phyloP scores from a whole-genome alignment of 495 filamentous ascomycete genomes.

The Apodospora peruviana region DNA sequence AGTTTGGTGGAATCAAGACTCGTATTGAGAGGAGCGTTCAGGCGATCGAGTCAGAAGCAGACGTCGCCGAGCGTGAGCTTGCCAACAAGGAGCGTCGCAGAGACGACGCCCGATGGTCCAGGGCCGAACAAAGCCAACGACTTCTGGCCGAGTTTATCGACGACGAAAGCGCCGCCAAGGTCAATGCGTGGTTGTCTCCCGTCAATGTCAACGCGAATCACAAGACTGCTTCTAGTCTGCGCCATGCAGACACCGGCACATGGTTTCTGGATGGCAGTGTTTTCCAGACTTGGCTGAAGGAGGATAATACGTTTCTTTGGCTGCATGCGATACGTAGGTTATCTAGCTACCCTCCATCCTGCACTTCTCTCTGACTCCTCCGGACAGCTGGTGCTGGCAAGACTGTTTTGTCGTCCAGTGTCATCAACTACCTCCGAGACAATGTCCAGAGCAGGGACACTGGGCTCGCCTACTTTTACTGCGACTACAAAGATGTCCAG shows the following conservation, averaged over 20 bases:
- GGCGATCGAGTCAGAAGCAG: slow-evolving; percentile 7
- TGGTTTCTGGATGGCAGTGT: slow-evolving; percentile 12
- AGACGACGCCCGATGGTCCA: slow-evolving; percentile 3
- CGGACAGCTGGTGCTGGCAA: slow-evolving; percentile 15
- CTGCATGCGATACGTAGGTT: slow-evolving; percentile 21
- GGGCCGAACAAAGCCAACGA: slow-evolving; percentile 2
- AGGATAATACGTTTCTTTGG: slow-evolving; percentile 12
- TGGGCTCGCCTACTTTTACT: slow-evolving; percentile 9
- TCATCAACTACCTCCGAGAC: slow-evolving; percentile 7
- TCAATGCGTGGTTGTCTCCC: slow-evolving; percentile 4
- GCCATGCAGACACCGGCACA: slow-evolving; percentile 6
- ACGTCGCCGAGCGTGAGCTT: slow-evolving; percentile 6
- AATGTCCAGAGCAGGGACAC: background rate
- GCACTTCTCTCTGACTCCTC: background rate
- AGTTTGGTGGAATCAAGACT: slow-evolving; percentile 10
- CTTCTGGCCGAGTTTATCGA: slow-evolving; percentile 6
- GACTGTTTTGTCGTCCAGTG: slow-evolving; percentile 10
- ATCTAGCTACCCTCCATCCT: background rate
- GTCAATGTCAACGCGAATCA: slow-evolving; percentile 7
- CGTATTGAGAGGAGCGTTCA: slow-evolving; percentile 7
- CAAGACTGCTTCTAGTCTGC: slow-evolving; percentile 6
- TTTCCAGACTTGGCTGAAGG: slow-evolving; percentile 10
- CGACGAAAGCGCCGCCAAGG: slow-evolving; percentile 3
- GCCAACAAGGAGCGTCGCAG: slow-evolving; percentile 7
- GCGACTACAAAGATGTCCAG: slow-evolving; percentile 9